Conservation (phyloP, 345 rosid genomes). For the rapeseed (Brassica napus) region Da-Ae NC_063438.1:23749001-23749500, state of each 20-base stretch:
- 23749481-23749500: conserved; percentile 30
- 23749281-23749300: not conserved
- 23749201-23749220: conserved; percentile 8
- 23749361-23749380: conserved; percentile 9
- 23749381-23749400: not conserved
- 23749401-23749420: not conserved
- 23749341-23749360: not conserved
- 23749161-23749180: not conserved
- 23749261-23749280: not conserved
- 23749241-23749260: not conserved
- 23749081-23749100: too few species aligned
- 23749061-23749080: conserved; percentile 21
- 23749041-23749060: conserved; percentile 13
- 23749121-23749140: conserved; percentile 11
- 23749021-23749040: not conserved
- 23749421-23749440: not conserved
- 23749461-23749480: conserved; percentile 30
- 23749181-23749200: not conserved
- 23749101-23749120: too few species aligned
- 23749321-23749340: too few species aligned
- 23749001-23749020: not conserved
- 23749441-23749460: conserved; percentile 27
- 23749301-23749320: not conserved
- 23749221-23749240: conserved; percentile 20
- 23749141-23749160: conserved; percentile 38